These are phyloP conservation scores for Yamadazyma sp. DNA, from an alignment of 805 yeast genomes.

Conservation along the genomic window DNA sequence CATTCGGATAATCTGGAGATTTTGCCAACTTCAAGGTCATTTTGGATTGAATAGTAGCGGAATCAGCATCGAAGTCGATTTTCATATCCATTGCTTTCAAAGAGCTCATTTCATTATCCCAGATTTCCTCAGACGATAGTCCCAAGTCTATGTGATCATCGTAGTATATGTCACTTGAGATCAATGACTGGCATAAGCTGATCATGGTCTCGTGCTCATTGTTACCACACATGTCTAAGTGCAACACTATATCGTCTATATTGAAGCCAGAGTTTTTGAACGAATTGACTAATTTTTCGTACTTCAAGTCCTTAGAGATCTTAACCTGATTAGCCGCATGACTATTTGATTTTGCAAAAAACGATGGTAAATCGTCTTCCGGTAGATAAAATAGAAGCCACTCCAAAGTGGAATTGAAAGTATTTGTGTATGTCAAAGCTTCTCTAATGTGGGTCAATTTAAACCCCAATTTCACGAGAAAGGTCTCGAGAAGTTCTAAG, in stretches of 20 bases:
- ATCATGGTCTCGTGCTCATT: slow-evolving; percentile 54
- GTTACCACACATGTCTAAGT: slow-evolving; percentile 35
- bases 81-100: slow-evolving; percentile 13
- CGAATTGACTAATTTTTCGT: slow-evolving; percentile 59
- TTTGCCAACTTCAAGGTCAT: slow-evolving; percentile 17
- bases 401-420: slow-evolving; percentile 56
- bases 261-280: slow-evolving; percentile 70
- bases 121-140: slow-evolving; percentile 12
- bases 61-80: slow-evolving; percentile 3
- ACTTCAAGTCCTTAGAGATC: slow-evolving; percentile 50
- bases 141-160: slow-evolving; percentile 18
- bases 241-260: slow-evolving; percentile 52
- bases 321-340: slow-evolving; percentile 61
- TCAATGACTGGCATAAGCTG: slow-evolving; percentile 42
- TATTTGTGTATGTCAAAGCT: slow-evolving; percentile 56
- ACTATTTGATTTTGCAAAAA: slow-evolving; percentile 55
- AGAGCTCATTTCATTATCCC: slow-evolving; percentile 15
- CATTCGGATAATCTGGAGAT: slow-evolving; percentile 55
- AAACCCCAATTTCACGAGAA: slow-evolving; percentile 55
- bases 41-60: neutral
- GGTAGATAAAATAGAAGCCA: slow-evolving; percentile 89
- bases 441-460: slow-evolving; percentile 68
- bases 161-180: slow-evolving; percentile 14
- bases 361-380: slow-evolving; percentile 84
- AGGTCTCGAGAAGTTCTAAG: neutral